A percentile compares a stretch with the other conserved stretches of the same genome.
Evolutionary conservation across 169 alveolate species (phyloP).

Genomic region (Plasmodium adleri): DNA sequence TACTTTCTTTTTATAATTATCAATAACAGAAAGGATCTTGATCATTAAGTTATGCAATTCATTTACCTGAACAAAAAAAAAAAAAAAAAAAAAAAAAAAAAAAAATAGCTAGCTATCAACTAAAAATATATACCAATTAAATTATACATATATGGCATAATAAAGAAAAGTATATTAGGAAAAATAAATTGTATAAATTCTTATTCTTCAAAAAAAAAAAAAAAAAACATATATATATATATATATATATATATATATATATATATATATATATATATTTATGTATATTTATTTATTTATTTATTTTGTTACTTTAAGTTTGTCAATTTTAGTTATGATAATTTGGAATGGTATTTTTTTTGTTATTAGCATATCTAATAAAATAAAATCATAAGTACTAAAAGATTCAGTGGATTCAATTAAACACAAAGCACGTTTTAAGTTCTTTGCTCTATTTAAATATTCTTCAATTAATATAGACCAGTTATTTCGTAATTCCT

Average conservation of each 20-base stretch:
- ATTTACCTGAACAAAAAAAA: conserved; percentile 22
- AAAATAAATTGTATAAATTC: no score
- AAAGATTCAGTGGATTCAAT: conserved; percentile 86
- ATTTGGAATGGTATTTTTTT: conserved; percentile 86
- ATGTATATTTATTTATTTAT: neutral
- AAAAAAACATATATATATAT: neutral
- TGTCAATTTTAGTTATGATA: conserved; percentile 87
- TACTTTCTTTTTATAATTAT: conserved; percentile 53
- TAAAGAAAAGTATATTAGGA: no score
- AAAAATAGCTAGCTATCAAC: neutral
- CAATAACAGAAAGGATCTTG: conserved; percentile 36
- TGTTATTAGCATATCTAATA: conserved; percentile 86
- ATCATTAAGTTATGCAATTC: conserved; percentile 60
- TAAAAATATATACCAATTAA: neutral
- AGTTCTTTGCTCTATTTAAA: conserved; percentile 69
- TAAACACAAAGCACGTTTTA: conserved; percentile 84
- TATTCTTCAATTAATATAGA: conserved; percentile 42
- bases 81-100: neutral
- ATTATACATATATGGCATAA: no score
- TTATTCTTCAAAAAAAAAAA: no score
- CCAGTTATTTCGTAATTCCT: conserved; percentile 77
- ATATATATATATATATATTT: neutral
- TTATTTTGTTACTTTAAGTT: conserved; percentile 77
- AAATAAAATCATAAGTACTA: conserved; percentile 81
- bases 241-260: neutral